Evolutionary conservation across 2,329 filamentous ascomycete genomes (phyloP).

Genomic region (Alternaria sp.): DNA sequence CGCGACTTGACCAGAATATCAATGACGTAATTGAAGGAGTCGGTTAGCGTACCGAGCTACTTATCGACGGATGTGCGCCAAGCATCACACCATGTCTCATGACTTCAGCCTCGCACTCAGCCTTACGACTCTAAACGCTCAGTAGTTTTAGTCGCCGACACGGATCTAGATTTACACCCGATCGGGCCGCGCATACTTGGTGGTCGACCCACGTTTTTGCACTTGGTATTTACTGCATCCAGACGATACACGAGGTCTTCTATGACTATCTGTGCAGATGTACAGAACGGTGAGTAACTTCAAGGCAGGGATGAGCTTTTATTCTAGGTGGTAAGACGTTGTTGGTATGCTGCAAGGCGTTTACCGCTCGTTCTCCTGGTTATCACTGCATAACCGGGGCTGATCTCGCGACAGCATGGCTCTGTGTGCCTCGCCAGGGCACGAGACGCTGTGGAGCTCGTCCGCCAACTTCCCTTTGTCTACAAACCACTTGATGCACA

Average conservation of each 20-base stretch:
- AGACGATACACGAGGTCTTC: no score
- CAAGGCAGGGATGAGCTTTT: no score
- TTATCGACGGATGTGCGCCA: neutral
- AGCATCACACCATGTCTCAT: neutral
- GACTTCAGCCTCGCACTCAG: conserved; percentile 3
- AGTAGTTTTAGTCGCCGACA: neutral
- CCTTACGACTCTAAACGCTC: neutral
- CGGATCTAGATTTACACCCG: neutral
- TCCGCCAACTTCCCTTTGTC: neutral
- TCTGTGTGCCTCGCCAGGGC: neutral
- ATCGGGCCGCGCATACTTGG: neutral
- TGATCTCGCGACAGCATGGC: neutral
- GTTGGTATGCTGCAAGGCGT: neutral
- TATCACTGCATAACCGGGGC: neutral
- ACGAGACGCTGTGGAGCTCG: neutral
- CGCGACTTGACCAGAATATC: neutral
- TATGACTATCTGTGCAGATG: no score
- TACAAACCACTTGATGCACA: neutral
- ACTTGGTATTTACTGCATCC: no score
- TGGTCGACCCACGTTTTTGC: no score
- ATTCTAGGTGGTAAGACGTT: no score
- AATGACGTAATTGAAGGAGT: neutral
- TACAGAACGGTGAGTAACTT: no score
- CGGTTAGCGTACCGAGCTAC: neutral
- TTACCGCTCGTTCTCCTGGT: conserved; percentile 9